Conservation (phyloP, 495 filamentous ascomycete species). For the Platismatia glauca region DNA sequence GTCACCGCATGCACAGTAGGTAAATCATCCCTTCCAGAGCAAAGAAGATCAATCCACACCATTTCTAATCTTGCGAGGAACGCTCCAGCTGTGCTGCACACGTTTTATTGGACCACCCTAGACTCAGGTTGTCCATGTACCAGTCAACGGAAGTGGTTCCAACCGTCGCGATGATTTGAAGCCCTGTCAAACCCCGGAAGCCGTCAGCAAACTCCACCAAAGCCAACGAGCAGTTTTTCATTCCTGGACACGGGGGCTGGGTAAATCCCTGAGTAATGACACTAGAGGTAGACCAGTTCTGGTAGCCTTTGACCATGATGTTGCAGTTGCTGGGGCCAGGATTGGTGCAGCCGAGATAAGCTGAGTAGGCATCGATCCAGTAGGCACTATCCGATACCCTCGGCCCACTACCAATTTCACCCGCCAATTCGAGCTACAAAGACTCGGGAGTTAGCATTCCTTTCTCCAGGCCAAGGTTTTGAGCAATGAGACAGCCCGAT, state of each 20-base stretch:
- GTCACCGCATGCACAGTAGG: not conserved
- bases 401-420: slow-evolving; percentile 38
- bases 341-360: slow-evolving; percentile 36
- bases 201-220: slow-evolving; percentile 27
- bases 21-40: not conserved
- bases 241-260: slow-evolving; percentile 29
- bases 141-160: slow-evolving; percentile 25
- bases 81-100: slow-evolving; percentile 30
- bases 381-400: slow-evolving; percentile 31
- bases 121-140: slow-evolving; percentile 34
- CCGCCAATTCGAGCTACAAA: slow-evolving; percentile 22
- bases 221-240: slow-evolving; percentile 30
- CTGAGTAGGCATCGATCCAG: slow-evolving; percentile 37
- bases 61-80: slow-evolving; percentile 16
- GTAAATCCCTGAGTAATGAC: slow-evolving; percentile 27
- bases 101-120: slow-evolving; percentile 38
- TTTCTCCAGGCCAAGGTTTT: not conserved
- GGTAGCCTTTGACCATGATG: slow-evolving; percentile 33
- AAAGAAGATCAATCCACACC: not conserved
- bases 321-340: slow-evolving; percentile 29
- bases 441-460: not conserved
- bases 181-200: slow-evolving; percentile 33
- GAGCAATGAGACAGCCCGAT: not conserved
- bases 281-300: slow-evolving; percentile 19
- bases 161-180: slow-evolving; percentile 36